Evolutionary conservation across 108 stramenopile genomes (phyloP), one percentile per base, ranked within the genome.

Genomic region (Chaetoceros muelleri): DNA sequence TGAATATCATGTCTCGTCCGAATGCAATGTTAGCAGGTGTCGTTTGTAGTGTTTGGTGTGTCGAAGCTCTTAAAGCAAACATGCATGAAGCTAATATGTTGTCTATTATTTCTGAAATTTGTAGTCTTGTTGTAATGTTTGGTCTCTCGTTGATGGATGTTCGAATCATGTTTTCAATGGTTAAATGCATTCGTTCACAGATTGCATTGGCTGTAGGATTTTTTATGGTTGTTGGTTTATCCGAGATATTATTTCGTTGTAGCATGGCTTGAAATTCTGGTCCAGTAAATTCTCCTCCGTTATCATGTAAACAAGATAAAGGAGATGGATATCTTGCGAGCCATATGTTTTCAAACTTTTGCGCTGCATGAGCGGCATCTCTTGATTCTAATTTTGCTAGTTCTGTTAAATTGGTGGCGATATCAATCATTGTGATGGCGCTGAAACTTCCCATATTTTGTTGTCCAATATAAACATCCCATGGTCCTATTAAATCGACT

Each of bases 271-370:
- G 67, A 25, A 79, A 79, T 18, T 60, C 67, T 2, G 25, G 31
- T 16, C 77, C 72, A 29, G 51, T 55, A 46, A 79, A 79, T 57
- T 75, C 64, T 3, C n/a, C 45, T n/a, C 69, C 76, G 31, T 70
- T 70, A 52, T 79, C 70, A 54, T 74, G 60, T 0, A 61, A 44
- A 28, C 46, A 40, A 24, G 50, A 22, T 0, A 55, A 0, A 45
- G 72, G 76, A 10, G 48, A 27, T 23, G 76, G 72, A 67, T 78
- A 78, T 26, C 72, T 29, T 23, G 57, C 28, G 1, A 78, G 49
- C 76, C 76, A 78, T n/a, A 26, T 25, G 48, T 72, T 68, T 1
- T 46, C 55, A 31, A 77, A 69, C 22, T 65, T 59, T 2, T 65
- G 34, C 25, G 58, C 40, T n/a, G 70, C 51, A 27, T 69, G 71